These are phyloP conservation scores for Penicillium verhagenii DNA, from an alignment of 495 filamentous ascomycete species.

Conservation along the genomic window DNA sequence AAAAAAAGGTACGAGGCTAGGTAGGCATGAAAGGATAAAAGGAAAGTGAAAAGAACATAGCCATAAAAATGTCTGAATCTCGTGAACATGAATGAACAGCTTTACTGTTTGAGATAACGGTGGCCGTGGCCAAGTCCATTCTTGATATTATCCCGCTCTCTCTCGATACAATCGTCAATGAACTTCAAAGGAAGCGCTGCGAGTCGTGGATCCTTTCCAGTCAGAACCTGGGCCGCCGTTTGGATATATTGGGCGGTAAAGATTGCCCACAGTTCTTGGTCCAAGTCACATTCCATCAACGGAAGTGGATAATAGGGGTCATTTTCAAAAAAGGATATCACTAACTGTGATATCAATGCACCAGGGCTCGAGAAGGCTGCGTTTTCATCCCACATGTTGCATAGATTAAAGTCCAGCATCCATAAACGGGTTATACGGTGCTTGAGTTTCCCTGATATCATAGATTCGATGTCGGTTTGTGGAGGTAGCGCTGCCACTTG, in stretches of 20 bases:
- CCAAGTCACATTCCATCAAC: constrained; percentile 7
- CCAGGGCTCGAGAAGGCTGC: constrained; percentile 10
- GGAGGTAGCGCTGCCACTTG: neutral
- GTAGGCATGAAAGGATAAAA: too few species aligned
- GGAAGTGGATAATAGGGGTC: constrained; percentile 46
- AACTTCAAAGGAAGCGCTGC: constrained; percentile 3
- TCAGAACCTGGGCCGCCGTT: neutral
- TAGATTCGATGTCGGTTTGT: constrained; percentile 1
- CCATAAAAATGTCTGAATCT: too few species aligned
- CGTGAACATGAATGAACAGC: neutral
- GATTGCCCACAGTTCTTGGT: constrained; percentile 32
- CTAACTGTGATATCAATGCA: constrained; percentile 16
- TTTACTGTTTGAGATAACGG: constrained; percentile 1
- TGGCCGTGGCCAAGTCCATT: constrained; percentile 6
- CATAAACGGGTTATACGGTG: constrained; percentile 20
- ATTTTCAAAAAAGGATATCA: constrained; percentile 34
- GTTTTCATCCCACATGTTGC: constrained; percentile 31
- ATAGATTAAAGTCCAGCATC: constrained; percentile 44
- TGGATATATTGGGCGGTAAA: constrained; percentile 16
- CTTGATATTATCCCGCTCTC: neutral
- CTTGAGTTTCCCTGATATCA: constrained; percentile 1
- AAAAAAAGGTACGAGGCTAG: too few species aligned
- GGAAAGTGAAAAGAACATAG: too few species aligned
- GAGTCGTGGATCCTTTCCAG: constrained; percentile 1
- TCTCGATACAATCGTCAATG: constrained; percentile 1